A percentile compares a stretch with the other conserved stretches of the same genome.
These are phyloP conservation scores for Zalaria sp. DNA, from an alignment of 2,329 filamentous ascomycete species.

Conservation along the genomic window DNA sequence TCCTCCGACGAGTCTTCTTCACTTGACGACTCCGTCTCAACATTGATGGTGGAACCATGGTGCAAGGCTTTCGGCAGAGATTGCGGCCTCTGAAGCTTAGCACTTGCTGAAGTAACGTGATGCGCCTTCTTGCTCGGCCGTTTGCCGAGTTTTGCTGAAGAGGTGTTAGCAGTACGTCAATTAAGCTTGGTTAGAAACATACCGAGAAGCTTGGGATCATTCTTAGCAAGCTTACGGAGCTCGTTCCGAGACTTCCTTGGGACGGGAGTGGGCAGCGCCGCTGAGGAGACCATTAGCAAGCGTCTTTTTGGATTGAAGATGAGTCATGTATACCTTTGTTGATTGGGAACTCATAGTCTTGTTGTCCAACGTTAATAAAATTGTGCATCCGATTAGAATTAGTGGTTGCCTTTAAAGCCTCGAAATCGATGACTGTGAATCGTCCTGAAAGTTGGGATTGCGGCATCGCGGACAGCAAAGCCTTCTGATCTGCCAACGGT, in stretches of 20 bases:
- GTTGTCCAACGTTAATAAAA: constrained; percentile 28
- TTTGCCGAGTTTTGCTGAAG: constrained; percentile 19
- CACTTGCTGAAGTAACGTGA: not conserved
- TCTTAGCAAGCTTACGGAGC: constrained; percentile 26
- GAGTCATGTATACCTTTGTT: constrained; percentile 27
- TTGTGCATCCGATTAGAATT: constrained; percentile 28
- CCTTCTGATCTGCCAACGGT: constrained; percentile 11
- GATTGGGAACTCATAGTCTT: constrained; percentile 25
- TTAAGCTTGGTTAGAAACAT: not conserved
- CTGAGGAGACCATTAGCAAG: constrained; percentile 12
- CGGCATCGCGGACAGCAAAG: constrained; percentile 15
- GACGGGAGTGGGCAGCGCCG: constrained; percentile 26
- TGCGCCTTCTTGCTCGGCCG: constrained; percentile 14
- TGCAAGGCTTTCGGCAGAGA: constrained; percentile 1
- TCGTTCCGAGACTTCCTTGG: constrained; percentile 32
- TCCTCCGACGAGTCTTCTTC: constrained; percentile 18
- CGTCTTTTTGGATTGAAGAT: no score
- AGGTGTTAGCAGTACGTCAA: not conserved
- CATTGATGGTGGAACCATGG: constrained; percentile 2
- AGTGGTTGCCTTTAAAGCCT: constrained; percentile 26
- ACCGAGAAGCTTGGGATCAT: constrained; percentile 24
- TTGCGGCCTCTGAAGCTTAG: not conserved
- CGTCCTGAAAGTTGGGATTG: constrained; percentile 17
- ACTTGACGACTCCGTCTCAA: constrained; percentile 7
- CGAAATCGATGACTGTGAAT: constrained; percentile 27